Base-by-base conservation (phyloP, 805 yeast species). In the Wickerhamiella slavikovae region DNA sequence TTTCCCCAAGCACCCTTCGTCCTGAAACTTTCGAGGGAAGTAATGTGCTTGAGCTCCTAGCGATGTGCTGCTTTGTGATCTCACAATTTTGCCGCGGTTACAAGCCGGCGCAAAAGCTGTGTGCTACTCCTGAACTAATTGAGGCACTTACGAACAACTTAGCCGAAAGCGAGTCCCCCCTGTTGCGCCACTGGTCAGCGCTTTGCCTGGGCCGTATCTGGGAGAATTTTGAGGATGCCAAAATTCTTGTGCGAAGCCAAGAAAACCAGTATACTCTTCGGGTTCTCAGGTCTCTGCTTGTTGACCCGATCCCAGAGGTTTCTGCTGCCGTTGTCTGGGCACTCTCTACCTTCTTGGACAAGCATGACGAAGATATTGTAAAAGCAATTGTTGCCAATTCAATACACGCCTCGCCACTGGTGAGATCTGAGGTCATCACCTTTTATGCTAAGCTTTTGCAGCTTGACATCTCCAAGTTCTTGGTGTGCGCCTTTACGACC, bases 281-380 rank as follows among this genome's bases (percentile, higher is more conserved):
- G 15, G 62, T 63, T 38, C 42, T 85, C 17, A 47, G 70, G 19
- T 55, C 56, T 15, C 53, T 77, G 23, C 59, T 82, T 12, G 66
- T 65, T 37, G 96, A 89, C 46, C 93, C 95, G 0, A 80, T 85
- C 27, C 94, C 96, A 0, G 98, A 89, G 49, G 93, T 89, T 1
- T 60, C 96, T 32, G 75, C 94, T 0, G 78, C 95, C 0, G 67
- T 79, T 3, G 54, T 89, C 9, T 55, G 70, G 20, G 76, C 93
- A 0, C 54, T 85, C 28, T 67, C 80, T 3, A 66, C 71, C 22
- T 79, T 38, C 21, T 21, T 39, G 8, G 16, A 25, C 6, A 71
- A 43, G 50, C 34, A 28, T 8, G 32, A 31, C 3, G 43, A 39
- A 13, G 16, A 31, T 15, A 32, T 82, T 22, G 78, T 91, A 1